These are phyloP conservation scores for Fusarium veterinarium DNA, from an alignment of 2,329 filamentous ascomycete species.

Conservation along the genomic window DNA sequence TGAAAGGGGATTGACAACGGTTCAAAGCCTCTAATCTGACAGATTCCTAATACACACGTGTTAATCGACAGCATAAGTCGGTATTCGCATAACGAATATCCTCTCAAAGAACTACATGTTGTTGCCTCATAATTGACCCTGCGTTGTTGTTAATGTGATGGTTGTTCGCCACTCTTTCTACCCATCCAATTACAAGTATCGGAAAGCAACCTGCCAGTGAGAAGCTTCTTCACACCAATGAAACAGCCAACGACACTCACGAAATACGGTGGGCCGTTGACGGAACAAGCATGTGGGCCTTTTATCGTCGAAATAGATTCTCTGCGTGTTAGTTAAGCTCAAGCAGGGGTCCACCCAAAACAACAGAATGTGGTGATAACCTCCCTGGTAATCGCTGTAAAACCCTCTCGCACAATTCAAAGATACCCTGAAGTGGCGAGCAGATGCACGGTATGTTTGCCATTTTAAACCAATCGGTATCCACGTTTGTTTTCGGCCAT, in stretches of 20 bases:
- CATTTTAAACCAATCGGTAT: slow-evolving; percentile 15
- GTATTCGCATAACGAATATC: background rate
- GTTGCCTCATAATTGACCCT: slow-evolving; percentile 3
- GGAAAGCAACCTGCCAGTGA: background rate
- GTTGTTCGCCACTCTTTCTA: slow-evolving; percentile 7
- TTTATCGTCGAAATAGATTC: background rate
- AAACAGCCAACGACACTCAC: slow-evolving; percentile 13
- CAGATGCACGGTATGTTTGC: background rate
- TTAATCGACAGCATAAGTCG: background rate
- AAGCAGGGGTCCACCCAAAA: slow-evolving; percentile 23
- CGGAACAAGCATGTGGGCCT: slow-evolving; percentile 35
- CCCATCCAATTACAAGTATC: background rate
- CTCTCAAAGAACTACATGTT: background rate
- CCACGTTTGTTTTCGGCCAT: background rate
- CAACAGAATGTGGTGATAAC: slow-evolving; percentile 18
- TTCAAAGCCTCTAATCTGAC: background rate
- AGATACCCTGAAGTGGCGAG: slow-evolving; percentile 12
- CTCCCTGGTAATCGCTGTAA: background rate
- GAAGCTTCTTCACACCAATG: background rate
- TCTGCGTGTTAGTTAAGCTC: slow-evolving; percentile 23
- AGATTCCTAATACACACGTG: background rate
- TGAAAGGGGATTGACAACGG: background rate
- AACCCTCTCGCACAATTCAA: background rate
- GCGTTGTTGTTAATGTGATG: slow-evolving; percentile 1
- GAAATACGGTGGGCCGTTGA: slow-evolving; percentile 14